Base-by-base conservation (phyloP, 768 basidiomycete species). In the Leucogyrophana mollusca region DNA sequence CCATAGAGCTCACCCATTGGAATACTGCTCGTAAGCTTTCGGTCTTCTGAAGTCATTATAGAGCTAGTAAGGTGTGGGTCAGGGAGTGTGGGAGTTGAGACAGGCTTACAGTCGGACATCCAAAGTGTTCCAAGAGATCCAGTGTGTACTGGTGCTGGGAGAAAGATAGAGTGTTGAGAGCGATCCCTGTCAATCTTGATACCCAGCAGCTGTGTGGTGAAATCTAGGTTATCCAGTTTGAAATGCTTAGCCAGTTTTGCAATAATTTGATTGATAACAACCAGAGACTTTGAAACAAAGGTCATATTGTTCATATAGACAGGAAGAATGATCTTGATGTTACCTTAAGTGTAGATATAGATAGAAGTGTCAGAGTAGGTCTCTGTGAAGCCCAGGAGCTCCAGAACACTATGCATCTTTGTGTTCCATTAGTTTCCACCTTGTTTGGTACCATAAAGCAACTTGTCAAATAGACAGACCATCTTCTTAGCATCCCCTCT, bases 361-460 rank as follows among this genome's bases (percentile, higher is more conserved):
- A 61, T 51, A 34, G n/a, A n/a, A n/a, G 48, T 32, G 38, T 45
- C 41, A 2, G 49, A 40, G 24, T 50, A 44, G 21, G 41, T 37
- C 25, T 49, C n/a, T 2, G n/a, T 46, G 34, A 57, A 57, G 5
- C 58, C 54, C 13, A 64, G 40, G 9, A 46, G 35, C 8, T 36
- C 23, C 4, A 64, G 47, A 7, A 58, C 52, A 23, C 44, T 30
- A 16, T 54, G 30, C 34, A 65, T 52, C 36, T 58, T 58, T 42
- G 44, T 36, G 46, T 68, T 52, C 67, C 68, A 70, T 40, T 33
- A 41, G 18, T 59, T 56, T 9, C 62, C 59, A 9, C 59, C 57
- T 44, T 69, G 65, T 40, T 65, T 62, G 14, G 69, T 64, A 11
- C 68, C 62, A 55, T 72, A 72, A 25, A 70, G 46, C 3, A 54